phyloP scores from a whole-genome alignment of 2,329 filamentous ascomycete species.

The Plectosphaerella plurivora region DNA sequence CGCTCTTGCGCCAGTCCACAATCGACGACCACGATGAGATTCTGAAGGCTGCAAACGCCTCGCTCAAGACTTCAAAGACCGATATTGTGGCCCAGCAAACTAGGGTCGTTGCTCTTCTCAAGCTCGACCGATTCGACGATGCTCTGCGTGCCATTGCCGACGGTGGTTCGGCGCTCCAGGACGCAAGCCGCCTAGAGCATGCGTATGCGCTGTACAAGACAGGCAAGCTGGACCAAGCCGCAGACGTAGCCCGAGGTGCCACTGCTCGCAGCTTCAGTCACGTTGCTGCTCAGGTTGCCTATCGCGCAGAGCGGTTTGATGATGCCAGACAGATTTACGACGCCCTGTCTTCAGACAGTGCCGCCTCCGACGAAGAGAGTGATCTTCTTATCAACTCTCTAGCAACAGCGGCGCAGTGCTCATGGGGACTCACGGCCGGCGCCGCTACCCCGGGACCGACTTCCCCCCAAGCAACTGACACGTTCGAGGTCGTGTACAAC shows the following conservation, averaged over 20 bases:
- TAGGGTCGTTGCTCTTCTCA: constrained; percentile 70
- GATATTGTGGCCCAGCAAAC: constrained; percentile 61
- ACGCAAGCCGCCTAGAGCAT: constrained; percentile 62
- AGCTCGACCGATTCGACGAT: constrained; percentile 78
- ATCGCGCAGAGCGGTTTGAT: constrained; percentile 69
- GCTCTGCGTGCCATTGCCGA: constrained; percentile 65
- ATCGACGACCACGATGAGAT: constrained; percentile 72
- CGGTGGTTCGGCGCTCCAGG: constrained; percentile 55
- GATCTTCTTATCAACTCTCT: constrained; percentile 74
- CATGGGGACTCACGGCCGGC: constrained; percentile 57
- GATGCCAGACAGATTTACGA: constrained; percentile 62
- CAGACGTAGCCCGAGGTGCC: neutral
- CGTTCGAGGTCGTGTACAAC: constrained; percentile 81
- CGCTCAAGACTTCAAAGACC: constrained; percentile 56
- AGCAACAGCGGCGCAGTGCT: constrained; percentile 67
- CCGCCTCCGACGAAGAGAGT: constrained; percentile 58
- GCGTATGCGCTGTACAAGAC: constrained; percentile 83
- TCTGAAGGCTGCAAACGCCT: constrained; percentile 58
- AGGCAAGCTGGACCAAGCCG: constrained; percentile 63
- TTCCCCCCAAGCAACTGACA: constrained; percentile 35
- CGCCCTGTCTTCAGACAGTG: constrained; percentile 39
- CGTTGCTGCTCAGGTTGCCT: constrained; percentile 63
- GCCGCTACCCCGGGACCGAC: constrained; percentile 27
- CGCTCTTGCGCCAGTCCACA: constrained; percentile 48
- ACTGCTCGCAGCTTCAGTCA: constrained; percentile 34